Base-by-base conservation (phyloP, 1,139 yeast species). In the Zhuliangozyma blackwelliae region DNA sequence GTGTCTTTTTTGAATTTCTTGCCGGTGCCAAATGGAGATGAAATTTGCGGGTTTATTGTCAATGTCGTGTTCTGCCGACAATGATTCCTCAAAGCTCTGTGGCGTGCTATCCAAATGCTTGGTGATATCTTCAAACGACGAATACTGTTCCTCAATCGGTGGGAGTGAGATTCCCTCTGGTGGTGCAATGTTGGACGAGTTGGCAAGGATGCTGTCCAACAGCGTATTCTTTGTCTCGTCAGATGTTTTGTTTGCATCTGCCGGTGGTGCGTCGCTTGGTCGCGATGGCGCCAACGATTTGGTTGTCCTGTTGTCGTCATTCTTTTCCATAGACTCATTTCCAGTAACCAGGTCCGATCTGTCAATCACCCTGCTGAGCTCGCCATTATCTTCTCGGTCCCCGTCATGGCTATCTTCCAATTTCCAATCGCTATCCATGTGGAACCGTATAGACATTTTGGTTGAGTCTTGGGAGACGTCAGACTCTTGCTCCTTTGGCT, bases 1-100 rank as follows among this genome's bases (percentile, higher is more conserved):
- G 8, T 41, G 45, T 34, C 45, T 49, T 38, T 49, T 50, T 31
- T 50, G 46, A 33, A 48, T 47, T 38, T 58, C 62, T 47, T 70
- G 76, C 2, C 64, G 57, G 40, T 63, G 75, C 76, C 76, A 70
- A 26, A 70, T 70, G 1, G 71, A 59, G 20, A 68, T 51, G 44
- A 63, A 70, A 41, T 55, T 49, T 10, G 29, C 33, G 2, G 65
- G 54, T 25, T 50, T 50, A 28, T 51, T 56, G 19, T 61, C 68
- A 10, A 45, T 51, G 33, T 66, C 75, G 41, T 64, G 54, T 39
- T 69, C 75, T 0, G 75, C 75, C 2, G 75, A 69, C 21, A 69
- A 55, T 0, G 66, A 59, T 34, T 64, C 69, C 43, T 70, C 76
- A 42, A 53, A 68, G 4, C 64, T 55, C 5, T 22, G 23, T 22